Conservation (phyloP, 192 early-diverging fungal species). For the Chytriomyces confervae region DNA sequence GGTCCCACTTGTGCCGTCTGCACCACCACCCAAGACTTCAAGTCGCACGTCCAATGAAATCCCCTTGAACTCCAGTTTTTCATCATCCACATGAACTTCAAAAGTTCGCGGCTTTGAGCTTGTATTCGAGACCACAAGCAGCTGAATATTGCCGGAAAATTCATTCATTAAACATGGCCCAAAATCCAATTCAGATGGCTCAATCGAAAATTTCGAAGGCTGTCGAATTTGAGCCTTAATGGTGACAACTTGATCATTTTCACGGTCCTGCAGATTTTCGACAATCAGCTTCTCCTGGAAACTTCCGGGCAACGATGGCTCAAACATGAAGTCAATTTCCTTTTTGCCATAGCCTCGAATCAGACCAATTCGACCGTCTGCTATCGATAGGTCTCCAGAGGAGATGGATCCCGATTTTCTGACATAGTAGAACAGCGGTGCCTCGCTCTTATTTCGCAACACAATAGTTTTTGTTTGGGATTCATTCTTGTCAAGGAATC, state of each 20-base stretch:
- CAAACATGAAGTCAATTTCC: slow-evolving; percentile 92
- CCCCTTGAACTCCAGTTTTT: slow-evolving; percentile 56
- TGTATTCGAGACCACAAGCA: slow-evolving; percentile 82
- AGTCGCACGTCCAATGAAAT: slow-evolving; percentile 28
- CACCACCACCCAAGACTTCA: slow-evolving; percentile 18
- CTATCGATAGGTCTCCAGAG: slow-evolving; percentile 86
- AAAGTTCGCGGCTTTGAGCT: slow-evolving; percentile 75
- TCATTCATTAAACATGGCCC: slow-evolving; percentile 69
- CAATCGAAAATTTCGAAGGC: slow-evolving; percentile 85
- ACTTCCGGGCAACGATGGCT: slow-evolving; percentile 84
- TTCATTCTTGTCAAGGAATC: slow-evolving; percentile 82
- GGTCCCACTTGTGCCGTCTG: slow-evolving; percentile 43
- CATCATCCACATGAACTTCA: slow-evolving; percentile 75
- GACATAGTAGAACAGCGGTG: slow-evolving; percentile 87
- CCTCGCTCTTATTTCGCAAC: slow-evolving; percentile 89
- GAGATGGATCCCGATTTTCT: slow-evolving; percentile 94
- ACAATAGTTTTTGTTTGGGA: slow-evolving; percentile 85
- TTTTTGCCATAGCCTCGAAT: slow-evolving; percentile 89
- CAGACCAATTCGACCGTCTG: slow-evolving; percentile 80
- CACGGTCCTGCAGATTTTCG: slow-evolving; percentile 86
- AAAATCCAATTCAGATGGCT: slow-evolving; percentile 76
- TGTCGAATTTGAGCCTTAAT: slow-evolving; percentile 92
- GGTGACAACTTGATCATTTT: slow-evolving; percentile 76
- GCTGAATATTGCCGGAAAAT: slow-evolving; percentile 54
- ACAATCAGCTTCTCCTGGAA: slow-evolving; percentile 87